These are phyloP conservation scores for Debaryomycetaceae sp. DNA, from an alignment of 1,139 yeast species.

Conservation along the genomic window DNA sequence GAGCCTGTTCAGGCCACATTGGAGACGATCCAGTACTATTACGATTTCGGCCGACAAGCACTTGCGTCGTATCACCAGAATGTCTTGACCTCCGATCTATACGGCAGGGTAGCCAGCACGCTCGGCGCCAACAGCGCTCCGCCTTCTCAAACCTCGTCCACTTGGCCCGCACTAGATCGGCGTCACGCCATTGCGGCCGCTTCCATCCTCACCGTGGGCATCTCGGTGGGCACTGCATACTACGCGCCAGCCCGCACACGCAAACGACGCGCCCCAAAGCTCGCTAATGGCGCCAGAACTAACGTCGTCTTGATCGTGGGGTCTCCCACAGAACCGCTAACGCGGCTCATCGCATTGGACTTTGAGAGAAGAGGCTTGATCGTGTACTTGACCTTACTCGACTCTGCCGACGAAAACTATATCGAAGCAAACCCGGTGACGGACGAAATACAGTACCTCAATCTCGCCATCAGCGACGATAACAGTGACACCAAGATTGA, in stretches of 20 bases:
- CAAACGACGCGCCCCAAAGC: constrained; percentile 48
- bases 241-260: constrained; percentile 1
- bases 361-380: constrained; percentile 72
- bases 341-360: constrained; percentile 60
- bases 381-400: constrained; percentile 63
- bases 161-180: not conserved
- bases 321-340: constrained; percentile 67
- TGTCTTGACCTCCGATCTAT: constrained; percentile 7
- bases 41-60: too few species aligned
- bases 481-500: constrained; percentile 20
- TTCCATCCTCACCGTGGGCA: constrained; percentile 17
- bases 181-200: constrained; percentile 4
- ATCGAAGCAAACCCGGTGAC: constrained; percentile 48
- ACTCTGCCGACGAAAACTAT: constrained; percentile 49
- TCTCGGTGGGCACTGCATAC: constrained; percentile 10
- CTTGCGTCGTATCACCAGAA: constrained; percentile 10
- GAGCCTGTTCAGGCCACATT: constrained; percentile 36
- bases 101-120: not conserved
- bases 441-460: constrained; percentile 37
- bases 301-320: constrained; percentile 71
- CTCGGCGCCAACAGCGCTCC: not conserved
- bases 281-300: constrained; percentile 60
- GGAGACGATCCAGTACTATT: constrained; percentile 18
- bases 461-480: constrained; percentile 18
- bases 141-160: not conserved